phyloP scores from a whole-genome alignment of 176 grass and related monocot genomes.

The Leersia perrieri region DNA sequence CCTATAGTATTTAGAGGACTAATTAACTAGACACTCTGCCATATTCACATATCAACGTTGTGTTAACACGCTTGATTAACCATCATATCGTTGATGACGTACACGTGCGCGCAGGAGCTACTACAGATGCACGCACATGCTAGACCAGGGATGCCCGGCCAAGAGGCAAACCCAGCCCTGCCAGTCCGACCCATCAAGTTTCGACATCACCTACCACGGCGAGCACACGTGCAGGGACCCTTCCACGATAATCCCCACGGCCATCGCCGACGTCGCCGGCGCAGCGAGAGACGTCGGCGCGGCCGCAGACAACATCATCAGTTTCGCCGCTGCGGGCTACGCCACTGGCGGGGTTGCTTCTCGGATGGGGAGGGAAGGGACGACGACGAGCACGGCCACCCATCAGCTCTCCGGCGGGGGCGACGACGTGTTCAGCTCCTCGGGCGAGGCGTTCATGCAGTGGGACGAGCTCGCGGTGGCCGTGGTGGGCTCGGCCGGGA shows the following conservation, averaged over 20 bases:
- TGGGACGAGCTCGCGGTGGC: slow-evolving; percentile 47
- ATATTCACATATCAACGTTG: too few relatives aligned
- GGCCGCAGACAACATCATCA: slow-evolving; percentile 48
- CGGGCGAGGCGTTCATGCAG: slow-evolving; percentile 34
- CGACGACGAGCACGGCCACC: neutral
- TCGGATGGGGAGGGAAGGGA: neutral
- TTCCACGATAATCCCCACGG: slow-evolving; percentile 32
- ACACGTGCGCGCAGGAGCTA: slow-evolving; percentile 58
- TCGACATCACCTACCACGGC: slow-evolving; percentile 57
- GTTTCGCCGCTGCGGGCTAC: slow-evolving; percentile 25
- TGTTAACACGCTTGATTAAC: too few relatives aligned
- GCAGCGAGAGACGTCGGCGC: neutral
- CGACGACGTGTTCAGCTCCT: slow-evolving; percentile 61
- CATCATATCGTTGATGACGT: neutral
- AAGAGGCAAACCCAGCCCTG: slow-evolving; percentile 52
- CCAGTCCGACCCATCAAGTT: slow-evolving; percentile 41
- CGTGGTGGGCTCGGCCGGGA: slow-evolving; percentile 29
- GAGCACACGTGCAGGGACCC: slow-evolving; percentile 64
- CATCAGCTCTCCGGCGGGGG: neutral
- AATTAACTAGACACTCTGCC: neutral
- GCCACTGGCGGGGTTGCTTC: neutral
- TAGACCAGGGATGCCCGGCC: slow-evolving; percentile 56
- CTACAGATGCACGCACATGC: slow-evolving; percentile 78
- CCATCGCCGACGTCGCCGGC: slow-evolving; percentile 4
- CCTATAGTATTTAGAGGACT: neutral